Evolutionary conservation across 2,329 filamentous ascomycete genomes (phyloP).

Genomic region (Fusarium sp.): DNA sequence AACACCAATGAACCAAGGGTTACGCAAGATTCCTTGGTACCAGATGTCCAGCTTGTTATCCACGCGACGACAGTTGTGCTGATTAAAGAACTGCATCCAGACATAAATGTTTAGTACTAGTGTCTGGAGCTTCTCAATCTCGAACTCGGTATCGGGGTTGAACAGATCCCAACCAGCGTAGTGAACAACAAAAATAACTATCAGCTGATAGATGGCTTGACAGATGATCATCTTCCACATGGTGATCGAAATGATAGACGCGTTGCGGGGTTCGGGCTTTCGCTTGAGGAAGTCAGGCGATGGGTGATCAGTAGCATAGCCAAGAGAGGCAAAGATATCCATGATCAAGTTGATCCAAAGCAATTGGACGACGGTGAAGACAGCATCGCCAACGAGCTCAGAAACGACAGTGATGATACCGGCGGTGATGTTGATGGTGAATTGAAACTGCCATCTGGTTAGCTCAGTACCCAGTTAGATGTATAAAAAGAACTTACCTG

Average conservation of each 20-base stretch:
- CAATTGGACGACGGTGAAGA: constrained; percentile 75
- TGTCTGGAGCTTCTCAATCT: constrained; percentile 63
- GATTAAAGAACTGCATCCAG: constrained; percentile 92
- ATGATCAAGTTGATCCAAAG: constrained; percentile 79
- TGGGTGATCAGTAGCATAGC: constrained; percentile 73
- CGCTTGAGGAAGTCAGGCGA: constrained; percentile 68
- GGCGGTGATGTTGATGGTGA: constrained; percentile 78
- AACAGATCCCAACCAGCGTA: constrained; percentile 71
- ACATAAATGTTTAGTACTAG: constrained; percentile 89
- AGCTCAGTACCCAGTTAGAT: not conserved
- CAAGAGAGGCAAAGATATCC: constrained; percentile 76
- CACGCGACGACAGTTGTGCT: constrained; percentile 81
- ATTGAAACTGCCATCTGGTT: constrained; percentile 63
- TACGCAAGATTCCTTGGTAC: constrained; percentile 80
- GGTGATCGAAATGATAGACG: constrained; percentile 74
- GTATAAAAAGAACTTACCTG: constrained; percentile 56
- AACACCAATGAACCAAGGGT: constrained; percentile 81
- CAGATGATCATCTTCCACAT: constrained; percentile 78
- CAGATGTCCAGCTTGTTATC: constrained; percentile 85
- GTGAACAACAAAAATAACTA: constrained; percentile 70
- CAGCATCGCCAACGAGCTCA: constrained; percentile 68
- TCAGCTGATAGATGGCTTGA: constrained; percentile 71
- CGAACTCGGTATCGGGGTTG: constrained; percentile 58
- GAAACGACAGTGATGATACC: constrained; percentile 74
- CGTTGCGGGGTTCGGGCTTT: constrained; percentile 69